These are phyloP conservation scores for Leucosporidium creatinivorum DNA, from an alignment of 768 basidiomycete genomes.

Conservation along the genomic window DNA sequence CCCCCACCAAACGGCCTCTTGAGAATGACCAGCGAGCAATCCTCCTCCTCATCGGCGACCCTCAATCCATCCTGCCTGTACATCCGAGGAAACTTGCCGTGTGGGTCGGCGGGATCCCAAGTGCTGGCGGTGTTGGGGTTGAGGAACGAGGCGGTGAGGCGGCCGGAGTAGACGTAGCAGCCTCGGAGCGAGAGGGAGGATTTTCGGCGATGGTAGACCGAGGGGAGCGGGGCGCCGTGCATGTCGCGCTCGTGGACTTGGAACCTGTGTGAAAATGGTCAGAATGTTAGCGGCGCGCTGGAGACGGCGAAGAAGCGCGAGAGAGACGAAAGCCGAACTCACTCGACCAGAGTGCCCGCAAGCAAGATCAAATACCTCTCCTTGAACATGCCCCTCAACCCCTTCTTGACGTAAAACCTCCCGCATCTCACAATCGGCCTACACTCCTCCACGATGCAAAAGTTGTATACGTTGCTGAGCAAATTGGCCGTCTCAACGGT, in stretches of 20 bases:
- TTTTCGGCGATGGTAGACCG: slow-evolving; percentile 52
- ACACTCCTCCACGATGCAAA: slow-evolving; percentile 78
- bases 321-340: slow-evolving; percentile 46
- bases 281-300: not conserved
- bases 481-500: slow-evolving; percentile 49
- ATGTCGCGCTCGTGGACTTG: slow-evolving; percentile 18
- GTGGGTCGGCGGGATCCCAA: slow-evolving; percentile 24
- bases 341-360: slow-evolving; percentile 65
- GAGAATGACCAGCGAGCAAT: slow-evolving; percentile 72
- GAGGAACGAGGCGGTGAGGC: slow-evolving; percentile 52
- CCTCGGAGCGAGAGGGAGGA: slow-evolving; percentile 59
- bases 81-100: slow-evolving; percentile 52
- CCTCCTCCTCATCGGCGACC: slow-evolving; percentile 76
- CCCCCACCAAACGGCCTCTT: slow-evolving; percentile 12
- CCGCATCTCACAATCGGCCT: slow-evolving; percentile 66
- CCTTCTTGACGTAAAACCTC: slow-evolving; percentile 63
- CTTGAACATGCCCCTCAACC: slow-evolving; percentile 70
- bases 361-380: slow-evolving; percentile 67
- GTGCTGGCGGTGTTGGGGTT: slow-evolving; percentile 50
- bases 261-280: not conserved
- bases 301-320: not conserved
- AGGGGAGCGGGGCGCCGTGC: slow-evolving; percentile 48
- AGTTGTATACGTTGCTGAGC: slow-evolving; percentile 65
- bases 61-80: slow-evolving; percentile 68
- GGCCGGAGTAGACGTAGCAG: slow-evolving; percentile 80